Evolutionary conservation across 352 stramenopile species (phyloP).

Genomic region (Thalassiosira allenii): DNA sequence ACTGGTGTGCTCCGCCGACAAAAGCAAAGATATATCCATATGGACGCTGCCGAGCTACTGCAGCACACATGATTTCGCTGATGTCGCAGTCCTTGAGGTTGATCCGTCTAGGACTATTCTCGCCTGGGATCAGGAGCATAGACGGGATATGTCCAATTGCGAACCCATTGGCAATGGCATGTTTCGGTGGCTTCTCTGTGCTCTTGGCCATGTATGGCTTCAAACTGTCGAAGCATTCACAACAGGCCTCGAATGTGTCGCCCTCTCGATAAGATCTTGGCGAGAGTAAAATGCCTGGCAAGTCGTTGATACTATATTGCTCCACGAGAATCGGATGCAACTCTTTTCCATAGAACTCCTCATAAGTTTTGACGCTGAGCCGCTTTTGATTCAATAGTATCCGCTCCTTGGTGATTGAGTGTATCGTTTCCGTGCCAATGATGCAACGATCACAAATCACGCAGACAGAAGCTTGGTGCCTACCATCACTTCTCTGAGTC

Average conservation of each 20-base stretch:
- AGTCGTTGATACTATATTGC: conserved; percentile 1
- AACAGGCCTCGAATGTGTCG: neutral
- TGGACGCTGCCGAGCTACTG: conserved; percentile 9
- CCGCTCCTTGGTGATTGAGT: neutral
- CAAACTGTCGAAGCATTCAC: neutral
- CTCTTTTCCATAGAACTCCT: neutral
- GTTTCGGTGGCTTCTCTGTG: neutral
- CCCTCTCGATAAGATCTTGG: conserved; percentile 11
- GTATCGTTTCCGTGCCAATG: conserved; percentile 8
- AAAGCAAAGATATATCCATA: conserved; percentile 45
- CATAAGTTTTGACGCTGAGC: conserved; percentile 12
- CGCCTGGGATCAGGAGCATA: neutral
- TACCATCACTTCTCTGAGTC: conserved; percentile 12
- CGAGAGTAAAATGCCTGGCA: conserved; percentile 3
- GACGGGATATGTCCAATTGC: conserved; percentile 26
- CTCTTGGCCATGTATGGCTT: neutral
- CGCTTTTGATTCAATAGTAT: neutral
- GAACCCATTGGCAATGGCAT: conserved; percentile 4
- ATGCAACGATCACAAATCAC: conserved; percentile 21
- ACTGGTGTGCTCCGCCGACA: conserved; percentile 34
- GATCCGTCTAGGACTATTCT: conserved; percentile 6
- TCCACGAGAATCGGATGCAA: neutral
- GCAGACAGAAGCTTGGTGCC: conserved; percentile 16
- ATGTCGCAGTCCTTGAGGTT: conserved; percentile 15
- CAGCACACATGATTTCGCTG: conserved; percentile 27